Percentiles rank a stretch among this genome's conserved stretches.
phyloP scores from a whole-genome alignment of 2,329 filamentous ascomycete genomes.

The Thyridium curvatum region DNA sequence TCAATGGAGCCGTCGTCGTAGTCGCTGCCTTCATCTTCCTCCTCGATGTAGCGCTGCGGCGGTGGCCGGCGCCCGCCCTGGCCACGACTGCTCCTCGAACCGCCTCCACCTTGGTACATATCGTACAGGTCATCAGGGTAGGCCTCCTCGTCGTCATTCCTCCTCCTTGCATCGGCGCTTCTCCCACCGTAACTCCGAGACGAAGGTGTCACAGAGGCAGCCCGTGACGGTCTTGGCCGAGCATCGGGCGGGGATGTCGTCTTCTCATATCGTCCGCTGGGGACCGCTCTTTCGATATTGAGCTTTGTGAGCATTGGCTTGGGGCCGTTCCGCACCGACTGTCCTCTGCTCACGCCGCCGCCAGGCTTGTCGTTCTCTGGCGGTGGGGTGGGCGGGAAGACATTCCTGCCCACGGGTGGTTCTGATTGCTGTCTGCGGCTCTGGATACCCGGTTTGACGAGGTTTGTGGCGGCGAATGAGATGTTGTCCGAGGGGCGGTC shows the following conservation, averaged over 20 bases:
- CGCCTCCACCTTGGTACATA: constrained; percentile 42
- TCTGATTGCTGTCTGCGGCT: constrained; percentile 82
- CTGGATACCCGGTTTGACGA: constrained; percentile 79
- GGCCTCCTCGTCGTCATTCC: constrained; percentile 49
- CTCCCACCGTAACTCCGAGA: too few species aligned
- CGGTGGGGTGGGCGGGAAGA: constrained; percentile 97
- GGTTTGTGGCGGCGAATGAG: constrained; percentile 86
- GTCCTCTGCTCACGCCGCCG: constrained; percentile 40
- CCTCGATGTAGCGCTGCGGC: constrained; percentile 64
- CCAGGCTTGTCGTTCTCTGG: constrained; percentile 72
- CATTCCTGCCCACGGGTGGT: constrained; percentile 68
- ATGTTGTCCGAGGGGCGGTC: constrained; percentile 78
- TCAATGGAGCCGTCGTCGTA: constrained; percentile 67
- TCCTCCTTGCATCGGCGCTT: constrained; percentile 14
- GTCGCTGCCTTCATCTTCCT: constrained; percentile 69
- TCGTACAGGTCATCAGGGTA: constrained; percentile 68
- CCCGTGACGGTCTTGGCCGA: constrained; percentile 25
- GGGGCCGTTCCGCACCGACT: constrained; percentile 55
- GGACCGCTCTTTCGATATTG: constrained; percentile 51
- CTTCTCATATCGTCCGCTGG: constrained; percentile 50
- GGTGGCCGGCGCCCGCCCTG: constrained; percentile 25
- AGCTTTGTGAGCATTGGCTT: constrained; percentile 58
- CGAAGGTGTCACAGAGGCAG: constrained; percentile 29
- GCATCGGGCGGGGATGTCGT: constrained; percentile 37
- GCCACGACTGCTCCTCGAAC: constrained; percentile 32